These are phyloP conservation scores for Aotearoamyces nothofagi DNA, from an alignment of 2,329 filamentous ascomycete genomes.

Conservation along the genomic window DNA sequence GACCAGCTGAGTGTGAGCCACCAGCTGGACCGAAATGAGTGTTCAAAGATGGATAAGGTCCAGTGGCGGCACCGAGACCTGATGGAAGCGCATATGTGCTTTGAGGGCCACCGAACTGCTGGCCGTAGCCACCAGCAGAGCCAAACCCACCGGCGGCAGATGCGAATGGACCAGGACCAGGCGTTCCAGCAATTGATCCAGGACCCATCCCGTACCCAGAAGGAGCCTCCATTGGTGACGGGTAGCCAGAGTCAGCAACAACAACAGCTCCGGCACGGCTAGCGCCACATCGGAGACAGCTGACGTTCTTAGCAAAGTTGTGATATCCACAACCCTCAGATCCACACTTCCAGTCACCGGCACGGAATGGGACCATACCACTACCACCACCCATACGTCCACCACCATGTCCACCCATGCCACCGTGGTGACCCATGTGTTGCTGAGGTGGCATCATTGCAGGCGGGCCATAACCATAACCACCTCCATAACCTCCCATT, in stretches of 20 bases:
- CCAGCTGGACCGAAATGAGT: conserved; percentile 64
- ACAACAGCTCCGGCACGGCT: conserved; percentile 88
- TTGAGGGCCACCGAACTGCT: conserved; percentile 76
- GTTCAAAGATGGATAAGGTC: conserved; percentile 69
- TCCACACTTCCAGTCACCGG: conserved; percentile 97
- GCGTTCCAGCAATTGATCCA: conserved; percentile 72
- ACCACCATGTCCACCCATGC: conserved; percentile 37
- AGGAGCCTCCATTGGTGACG: conserved; percentile 75
- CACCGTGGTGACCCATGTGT: conserved; percentile 49
- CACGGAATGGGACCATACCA: conserved; percentile 88
- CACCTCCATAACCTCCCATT: conserved; percentile 45
- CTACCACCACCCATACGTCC: conserved; percentile 69
- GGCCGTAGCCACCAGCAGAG: conserved; percentile 46
- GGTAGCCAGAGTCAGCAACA: conserved; percentile 84
- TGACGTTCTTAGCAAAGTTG: conserved; percentile 99
- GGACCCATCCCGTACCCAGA: conserved; percentile 76
- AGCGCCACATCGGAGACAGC: conserved; percentile 89
- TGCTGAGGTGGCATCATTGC: conserved; percentile 68
- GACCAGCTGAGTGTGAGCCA: conserved; percentile 66
- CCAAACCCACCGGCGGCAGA: conserved; percentile 54
- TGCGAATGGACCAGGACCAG: conserved; percentile 62
- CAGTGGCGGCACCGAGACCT: conserved; percentile 64
- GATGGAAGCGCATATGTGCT: conserved; percentile 85
- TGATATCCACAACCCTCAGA: conserved; percentile 96
- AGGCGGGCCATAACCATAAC: conserved; percentile 58